phyloP scores from a whole-genome alignment of 1,139 yeast species.

The Pneumocystis oryctolagi region DNA sequence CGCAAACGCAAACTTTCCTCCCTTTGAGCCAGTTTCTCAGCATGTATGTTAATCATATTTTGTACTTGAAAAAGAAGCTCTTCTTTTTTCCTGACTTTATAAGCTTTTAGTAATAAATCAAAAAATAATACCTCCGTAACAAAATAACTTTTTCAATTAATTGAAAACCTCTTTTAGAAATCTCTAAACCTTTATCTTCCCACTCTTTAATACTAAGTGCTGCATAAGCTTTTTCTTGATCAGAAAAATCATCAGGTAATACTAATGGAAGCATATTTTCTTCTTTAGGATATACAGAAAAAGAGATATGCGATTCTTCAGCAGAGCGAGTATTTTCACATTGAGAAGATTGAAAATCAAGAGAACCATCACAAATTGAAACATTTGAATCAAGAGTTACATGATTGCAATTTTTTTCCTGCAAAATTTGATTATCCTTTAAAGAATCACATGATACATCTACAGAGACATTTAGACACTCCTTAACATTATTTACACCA shows the following conservation, averaged over 20 bases:
- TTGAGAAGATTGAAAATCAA: neutral
- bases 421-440: neutral
- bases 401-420: neutral
- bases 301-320: neutral
- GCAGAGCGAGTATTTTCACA: neutral
- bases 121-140: neutral
- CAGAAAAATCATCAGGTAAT: conserved; percentile 1
- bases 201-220: neutral
- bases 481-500: neutral
- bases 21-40: neutral
- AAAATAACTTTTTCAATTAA: neutral
- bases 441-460: neutral
- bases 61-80: neutral
- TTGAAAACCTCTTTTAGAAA: neutral
- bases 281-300: neutral
- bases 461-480: neutral
- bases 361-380: neutral
- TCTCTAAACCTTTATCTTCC: neutral
- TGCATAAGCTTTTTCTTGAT: neutral
- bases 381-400: neutral
- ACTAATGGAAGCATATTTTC: neutral
- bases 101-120: neutral
- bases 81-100: neutral
- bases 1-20: neutral
- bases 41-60: neutral